Evolutionary conservation across 2,329 filamentous ascomycete species (phyloP), one percentile per base, ranked within the genome.

Genomic region (Lizonia empirigonia): DNA sequence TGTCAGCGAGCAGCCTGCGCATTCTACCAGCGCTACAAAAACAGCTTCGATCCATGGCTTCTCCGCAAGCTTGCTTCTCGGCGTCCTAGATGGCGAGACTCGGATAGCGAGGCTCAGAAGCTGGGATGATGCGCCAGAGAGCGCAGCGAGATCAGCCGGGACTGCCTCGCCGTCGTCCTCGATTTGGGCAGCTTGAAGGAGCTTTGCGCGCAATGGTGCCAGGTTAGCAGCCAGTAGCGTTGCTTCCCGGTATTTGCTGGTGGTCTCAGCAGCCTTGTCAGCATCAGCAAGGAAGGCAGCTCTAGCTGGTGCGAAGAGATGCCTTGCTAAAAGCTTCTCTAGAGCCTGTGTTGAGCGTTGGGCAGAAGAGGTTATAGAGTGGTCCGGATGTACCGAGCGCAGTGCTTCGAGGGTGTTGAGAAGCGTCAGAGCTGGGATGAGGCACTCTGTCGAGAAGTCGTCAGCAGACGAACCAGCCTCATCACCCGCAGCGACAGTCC

Each of bases 11-110:
- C 64, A 71, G 32, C 63, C 64, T 37, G 61, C 58, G 53, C 71
- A 76, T 39, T 73, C 67, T 5, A 65, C 56, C 7, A 79, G 63
- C 1, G 68, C 66, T 5, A 64, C 48, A 38, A 78, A 74, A 7
- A 74, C 60, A 10, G 67, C 63, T 42, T 79, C 75, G 8, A 78
- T 64, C 78, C 78, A 80, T 4, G 77, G 71, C 30, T 63, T 66
- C 53, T 79, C 77, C 7, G 69, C 62, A 8, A 70, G 58, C 18
- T 69, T 73, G 48, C 71, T 69, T 46, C 72, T 74, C 7, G 74
- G 72, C 3, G 73, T 77, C 15, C 68, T 69, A 3, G 69, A 70
- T 19, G 74, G 69, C 5, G 71, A 73, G 23, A 69, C 73, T 27
- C 74, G 71, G 7, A 79, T 66, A 5, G 72, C 70, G 29, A 79